Evolutionary conservation across 2,329 filamentous ascomycete genomes (phyloP).

Genomic region (Orbilia ellipsospora): DNA sequence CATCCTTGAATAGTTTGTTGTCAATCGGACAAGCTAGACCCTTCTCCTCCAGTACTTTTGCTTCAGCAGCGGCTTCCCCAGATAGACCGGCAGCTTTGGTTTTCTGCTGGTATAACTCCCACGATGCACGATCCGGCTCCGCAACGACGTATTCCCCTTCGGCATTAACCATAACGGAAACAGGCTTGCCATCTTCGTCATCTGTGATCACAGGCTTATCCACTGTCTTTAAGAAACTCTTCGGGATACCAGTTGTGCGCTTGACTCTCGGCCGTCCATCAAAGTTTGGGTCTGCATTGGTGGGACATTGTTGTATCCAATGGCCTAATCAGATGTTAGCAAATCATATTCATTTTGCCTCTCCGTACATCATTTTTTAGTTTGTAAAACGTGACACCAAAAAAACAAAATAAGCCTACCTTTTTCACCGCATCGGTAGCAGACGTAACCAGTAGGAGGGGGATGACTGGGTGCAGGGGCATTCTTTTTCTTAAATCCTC

Average conservation of each 20-base stretch:
- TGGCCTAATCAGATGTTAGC: slow-evolving; percentile 70
- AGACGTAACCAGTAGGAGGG: slow-evolving; percentile 92
- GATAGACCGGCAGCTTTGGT: slow-evolving; percentile 77
- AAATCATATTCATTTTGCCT: slow-evolving; percentile 11
- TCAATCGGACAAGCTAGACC: slow-evolving; percentile 93
- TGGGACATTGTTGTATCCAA: slow-evolving; percentile 98
- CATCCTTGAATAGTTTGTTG: slow-evolving; percentile 97
- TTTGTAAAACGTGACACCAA: slow-evolving; percentile 32
- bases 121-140: slow-evolving; percentile 92
- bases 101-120: slow-evolving; percentile 97
- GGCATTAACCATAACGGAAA: slow-evolving; percentile 95
- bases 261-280: slow-evolving; percentile 94
- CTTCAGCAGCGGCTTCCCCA: slow-evolving; percentile 79
- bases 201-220: slow-evolving; percentile 86
- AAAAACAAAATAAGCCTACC: slow-evolving; percentile 64
- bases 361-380: background rate
- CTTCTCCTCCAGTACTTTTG: slow-evolving; percentile 64
- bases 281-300: slow-evolving; percentile 97
- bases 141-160: slow-evolving; percentile 98
- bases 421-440: slow-evolving; percentile 95
- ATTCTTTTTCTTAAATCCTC: slow-evolving; percentile 69
- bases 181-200: slow-evolving; percentile 81
- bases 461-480: slow-evolving; percentile 83
- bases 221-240: slow-evolving; percentile 93
- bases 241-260: slow-evolving; percentile 94